Evolutionary conservation across 2,329 filamentous ascomycete species (phyloP).

Genomic region (Colletotrichum coccodes): DNA sequence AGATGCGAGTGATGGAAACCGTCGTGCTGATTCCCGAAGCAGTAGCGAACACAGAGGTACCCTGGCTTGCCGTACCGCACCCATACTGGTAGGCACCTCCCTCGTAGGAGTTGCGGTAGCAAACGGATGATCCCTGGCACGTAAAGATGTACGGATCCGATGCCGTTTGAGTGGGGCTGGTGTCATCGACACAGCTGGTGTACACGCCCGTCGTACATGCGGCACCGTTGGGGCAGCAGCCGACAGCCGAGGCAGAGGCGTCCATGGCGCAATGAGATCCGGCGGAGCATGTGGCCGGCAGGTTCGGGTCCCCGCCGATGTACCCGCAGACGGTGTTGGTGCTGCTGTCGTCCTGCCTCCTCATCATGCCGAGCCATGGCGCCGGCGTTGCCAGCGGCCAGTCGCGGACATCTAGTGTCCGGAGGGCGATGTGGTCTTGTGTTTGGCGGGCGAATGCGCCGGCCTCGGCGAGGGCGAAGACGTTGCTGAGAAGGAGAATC

Average conservation of each 20-base stretch:
- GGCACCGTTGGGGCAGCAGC: conserved; percentile 64
- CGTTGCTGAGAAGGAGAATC: conserved; percentile 45
- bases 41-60: conserved; percentile 58
- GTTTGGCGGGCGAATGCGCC: conserved; percentile 55
- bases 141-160: conserved; percentile 67
- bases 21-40: conserved; percentile 53
- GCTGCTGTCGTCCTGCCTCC: conserved; percentile 45
- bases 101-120: conserved; percentile 65
- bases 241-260: conserved; percentile 57
- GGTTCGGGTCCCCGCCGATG: conserved; percentile 59
- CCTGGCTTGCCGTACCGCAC: conserved; percentile 61
- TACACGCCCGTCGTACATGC: conserved; percentile 65
- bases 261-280: conserved; percentile 70
- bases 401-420: conserved; percentile 48
- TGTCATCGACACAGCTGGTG: conserved; percentile 65
- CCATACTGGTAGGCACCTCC: conserved; percentile 68
- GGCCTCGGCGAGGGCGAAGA: conserved; percentile 45
- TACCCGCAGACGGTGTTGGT: conserved; percentile 68
- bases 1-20: conserved; percentile 50
- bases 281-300: conserved; percentile 66
- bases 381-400: conserved; percentile 55
- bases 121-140: conserved; percentile 61
- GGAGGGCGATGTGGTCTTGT: conserved; percentile 41
- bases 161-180: conserved; percentile 59
- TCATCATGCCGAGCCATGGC: conserved; percentile 47